phyloP scores from a whole-genome alignment of 2,329 filamentous ascomycete species.

The Colletotrichum cereale region DNA sequence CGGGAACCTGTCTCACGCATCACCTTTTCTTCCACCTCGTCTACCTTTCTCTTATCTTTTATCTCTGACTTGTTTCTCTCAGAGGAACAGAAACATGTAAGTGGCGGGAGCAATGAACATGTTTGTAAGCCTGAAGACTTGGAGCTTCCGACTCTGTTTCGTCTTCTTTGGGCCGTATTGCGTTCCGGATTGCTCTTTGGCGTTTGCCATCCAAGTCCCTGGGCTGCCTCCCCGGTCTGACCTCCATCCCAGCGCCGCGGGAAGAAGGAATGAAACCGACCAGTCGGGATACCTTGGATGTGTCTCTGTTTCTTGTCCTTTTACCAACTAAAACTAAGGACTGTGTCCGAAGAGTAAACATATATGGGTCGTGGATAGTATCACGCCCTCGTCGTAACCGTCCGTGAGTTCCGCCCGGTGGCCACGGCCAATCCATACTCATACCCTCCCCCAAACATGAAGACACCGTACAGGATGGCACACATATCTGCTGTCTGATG shows the following conservation, averaged over 20 bases:
- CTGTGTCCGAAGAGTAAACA: background rate
- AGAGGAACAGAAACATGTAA: background rate
- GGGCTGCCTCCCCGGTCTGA: slow-evolving; percentile 34
- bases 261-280: slow-evolving; percentile 12
- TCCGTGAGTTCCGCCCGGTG: background rate
- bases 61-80: background rate
- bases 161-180: background rate
- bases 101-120: background rate
- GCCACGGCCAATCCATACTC: background rate
- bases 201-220: background rate
- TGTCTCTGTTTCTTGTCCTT: background rate
- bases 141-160: too few relatives aligned
- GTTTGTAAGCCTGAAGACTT: too few relatives aligned
- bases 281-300: background rate
- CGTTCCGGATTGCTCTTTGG: background rate
- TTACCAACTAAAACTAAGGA: background rate
- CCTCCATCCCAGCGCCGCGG: slow-evolving; percentile 26
- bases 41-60: background rate
- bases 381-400: background rate
- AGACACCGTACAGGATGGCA: background rate
- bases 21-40: background rate
- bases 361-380: background rate
- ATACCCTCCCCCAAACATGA: background rate
- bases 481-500: background rate
- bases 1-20: slow-evolving; percentile 29